Evolutionary conservation across 176 grass and related monocot genomes (phyloP).

Genomic region (Bromus sterilis): DNA sequence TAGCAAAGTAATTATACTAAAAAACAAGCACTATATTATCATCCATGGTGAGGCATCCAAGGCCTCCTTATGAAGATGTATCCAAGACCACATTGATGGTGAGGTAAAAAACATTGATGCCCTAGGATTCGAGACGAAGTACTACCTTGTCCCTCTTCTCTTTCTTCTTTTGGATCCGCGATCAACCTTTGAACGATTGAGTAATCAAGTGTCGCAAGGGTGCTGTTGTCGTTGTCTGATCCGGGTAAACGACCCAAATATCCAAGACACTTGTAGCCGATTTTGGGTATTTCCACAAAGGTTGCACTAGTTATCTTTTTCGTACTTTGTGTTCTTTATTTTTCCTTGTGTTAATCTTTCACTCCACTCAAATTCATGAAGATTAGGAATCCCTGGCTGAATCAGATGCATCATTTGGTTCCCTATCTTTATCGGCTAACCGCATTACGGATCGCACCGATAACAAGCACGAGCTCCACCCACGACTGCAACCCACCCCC

Average conservation of each 20-base stretch:
- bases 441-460: neutral
- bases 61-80: no score
- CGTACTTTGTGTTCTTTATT: neutral
- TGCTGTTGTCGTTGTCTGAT: neutral
- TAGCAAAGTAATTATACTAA: no score
- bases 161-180: neutral
- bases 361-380: neutral
- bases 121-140: neutral
- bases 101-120: no score
- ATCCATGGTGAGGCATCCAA: no score
- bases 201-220: neutral
- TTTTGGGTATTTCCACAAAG: neutral
- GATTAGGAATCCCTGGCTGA: neutral
- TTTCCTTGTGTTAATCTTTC: neutral
- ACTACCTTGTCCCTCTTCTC: neutral
- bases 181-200: neutral
- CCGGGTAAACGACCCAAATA: no score
- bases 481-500: no score
- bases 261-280: neutral
- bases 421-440: neutral
- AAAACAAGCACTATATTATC: no score
- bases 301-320: neutral
- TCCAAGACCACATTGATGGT: no score
- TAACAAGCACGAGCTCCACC: neutral
- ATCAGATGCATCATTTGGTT: neutral